A percentile compares a stretch with the other conserved stretches of the same genome.
These are phyloP conservation scores for Russula vinacea DNA, from an alignment of 768 basidiomycete species.

Conservation along the genomic window DNA sequence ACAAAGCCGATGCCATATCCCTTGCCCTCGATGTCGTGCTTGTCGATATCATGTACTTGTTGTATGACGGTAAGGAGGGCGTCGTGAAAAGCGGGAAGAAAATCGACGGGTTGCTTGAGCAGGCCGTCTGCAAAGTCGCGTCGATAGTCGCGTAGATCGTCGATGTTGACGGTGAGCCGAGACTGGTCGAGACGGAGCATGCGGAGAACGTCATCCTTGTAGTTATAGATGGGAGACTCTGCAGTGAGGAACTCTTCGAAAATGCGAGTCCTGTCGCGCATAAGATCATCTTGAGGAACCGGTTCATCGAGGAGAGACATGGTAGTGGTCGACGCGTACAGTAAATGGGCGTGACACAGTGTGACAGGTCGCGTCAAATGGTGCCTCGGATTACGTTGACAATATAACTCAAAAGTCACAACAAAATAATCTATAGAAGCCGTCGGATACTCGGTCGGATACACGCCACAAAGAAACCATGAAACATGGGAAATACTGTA, in stretches of 20 bases:
- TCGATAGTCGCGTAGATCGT: slow-evolving; percentile 91
- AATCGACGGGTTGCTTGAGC: slow-evolving; percentile 83
- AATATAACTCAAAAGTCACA: not conserved
- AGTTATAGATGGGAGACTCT: slow-evolving; percentile 67
- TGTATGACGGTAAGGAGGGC: slow-evolving; percentile 74
- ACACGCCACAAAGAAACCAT: not conserved
- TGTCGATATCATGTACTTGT: slow-evolving; percentile 69
- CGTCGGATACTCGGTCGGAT: not conserved
- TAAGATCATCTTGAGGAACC: slow-evolving; percentile 63
- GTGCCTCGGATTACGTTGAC: not conserved
- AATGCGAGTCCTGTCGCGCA: slow-evolving; percentile 70
- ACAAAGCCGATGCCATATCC: slow-evolving; percentile 86
- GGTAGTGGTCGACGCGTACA: not conserved
- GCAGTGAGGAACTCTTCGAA: slow-evolving; percentile 83
- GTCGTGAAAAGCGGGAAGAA: slow-evolving; percentile 83
- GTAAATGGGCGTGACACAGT: slow-evolving; percentile 22
- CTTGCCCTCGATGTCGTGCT: slow-evolving; percentile 78
- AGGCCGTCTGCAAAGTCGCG: slow-evolving; percentile 85
- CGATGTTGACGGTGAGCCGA: slow-evolving; percentile 91
- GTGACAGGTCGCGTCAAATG: slow-evolving; percentile 27
- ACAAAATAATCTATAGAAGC: not conserved
- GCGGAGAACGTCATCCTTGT: slow-evolving; percentile 77
- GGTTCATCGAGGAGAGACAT: slow-evolving; percentile 51
- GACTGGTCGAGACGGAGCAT: slow-evolving; percentile 81
- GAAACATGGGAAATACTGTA: not conserved